phyloP scores from a whole-genome alignment of 2,329 filamentous ascomycete species.

The Rhinocladiella mackenziei region DNA sequence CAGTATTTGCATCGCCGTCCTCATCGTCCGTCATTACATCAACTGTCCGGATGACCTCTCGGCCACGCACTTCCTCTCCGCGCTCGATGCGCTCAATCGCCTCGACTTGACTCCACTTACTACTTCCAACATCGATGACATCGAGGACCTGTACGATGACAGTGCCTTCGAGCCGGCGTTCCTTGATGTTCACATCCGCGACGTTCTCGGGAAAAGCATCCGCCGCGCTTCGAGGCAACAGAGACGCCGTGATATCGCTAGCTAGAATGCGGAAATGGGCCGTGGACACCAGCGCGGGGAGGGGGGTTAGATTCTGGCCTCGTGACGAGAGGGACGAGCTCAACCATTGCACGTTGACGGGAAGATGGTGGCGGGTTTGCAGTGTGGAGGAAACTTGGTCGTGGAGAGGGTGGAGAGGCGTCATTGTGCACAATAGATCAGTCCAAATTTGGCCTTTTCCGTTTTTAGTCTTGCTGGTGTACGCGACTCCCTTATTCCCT shows the following conservation, averaged over 20 bases:
- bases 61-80: slow-evolving; percentile 55
- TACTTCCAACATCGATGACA: slow-evolving; percentile 74
- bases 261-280: slow-evolving; percentile 75
- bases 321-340: slow-evolving; percentile 52
- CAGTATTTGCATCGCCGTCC: slow-evolving; percentile 12
- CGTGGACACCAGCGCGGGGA: slow-evolving; percentile 71
- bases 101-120: slow-evolving; percentile 83
- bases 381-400: slow-evolving; percentile 19
- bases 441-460: too few species aligned
- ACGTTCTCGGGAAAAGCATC: slow-evolving; percentile 57
- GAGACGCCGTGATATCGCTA: slow-evolving; percentile 66
- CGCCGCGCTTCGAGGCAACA: slow-evolving; percentile 39
- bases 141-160: slow-evolving; percentile 79
- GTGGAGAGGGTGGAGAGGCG: slow-evolving; percentile 13
- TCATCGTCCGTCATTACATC: slow-evolving; percentile 50
- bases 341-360: slow-evolving; percentile 37
- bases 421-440: not conserved
- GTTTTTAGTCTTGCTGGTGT: too few species aligned
- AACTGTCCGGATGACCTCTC: slow-evolving; percentile 75
- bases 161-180: slow-evolving; percentile 56
- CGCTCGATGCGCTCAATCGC: slow-evolving; percentile 55
- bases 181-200: slow-evolving; percentile 51
- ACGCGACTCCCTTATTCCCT: too few species aligned
- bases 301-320: slow-evolving; percentile 51
- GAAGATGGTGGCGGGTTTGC: slow-evolving; percentile 23